Conservation (phyloP, 1,284 basidiomycete species). For the Ustilago loliicola region DNA sequence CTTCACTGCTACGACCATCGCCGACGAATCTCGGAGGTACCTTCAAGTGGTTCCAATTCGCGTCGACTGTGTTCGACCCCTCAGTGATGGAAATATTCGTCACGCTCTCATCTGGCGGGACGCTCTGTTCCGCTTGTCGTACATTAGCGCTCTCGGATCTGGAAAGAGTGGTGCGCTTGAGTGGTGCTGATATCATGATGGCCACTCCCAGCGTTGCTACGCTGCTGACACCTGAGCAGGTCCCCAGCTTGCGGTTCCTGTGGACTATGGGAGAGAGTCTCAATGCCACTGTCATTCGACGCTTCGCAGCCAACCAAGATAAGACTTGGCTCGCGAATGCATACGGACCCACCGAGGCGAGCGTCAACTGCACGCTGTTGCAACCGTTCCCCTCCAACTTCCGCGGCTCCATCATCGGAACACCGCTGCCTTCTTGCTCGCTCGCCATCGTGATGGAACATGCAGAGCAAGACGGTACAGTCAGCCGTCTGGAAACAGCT, state of each 20-base stretch:
- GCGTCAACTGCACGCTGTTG: slow-evolving; percentile 38
- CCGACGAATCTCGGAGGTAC: background rate
- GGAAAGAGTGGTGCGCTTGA: slow-evolving; percentile 18
- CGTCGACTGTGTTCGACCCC: slow-evolving; percentile 40
- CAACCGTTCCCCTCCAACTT: slow-evolving; percentile 22
- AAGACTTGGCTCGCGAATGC: slow-evolving; percentile 27
- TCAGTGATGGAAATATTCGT: slow-evolving; percentile 41
- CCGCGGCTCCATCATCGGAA: slow-evolving; percentile 33
- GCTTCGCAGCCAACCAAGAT: slow-evolving; percentile 13
- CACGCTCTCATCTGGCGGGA: slow-evolving; percentile 23
- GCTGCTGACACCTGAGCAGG: slow-evolving; percentile 13
- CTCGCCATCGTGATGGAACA: slow-evolving; percentile 16
- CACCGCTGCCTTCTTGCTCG: slow-evolving; percentile 23
- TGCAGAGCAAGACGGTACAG: too few relatives aligned
- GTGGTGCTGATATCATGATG: slow-evolving; percentile 40
- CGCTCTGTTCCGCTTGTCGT: slow-evolving; percentile 29
- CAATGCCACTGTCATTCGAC: slow-evolving; percentile 20
- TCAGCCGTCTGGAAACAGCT: background rate
- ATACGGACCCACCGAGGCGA: slow-evolving; percentile 37
- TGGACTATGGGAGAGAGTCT: slow-evolving; percentile 44
- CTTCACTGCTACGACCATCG: slow-evolving; percentile 6
- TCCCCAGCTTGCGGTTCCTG: slow-evolving; percentile 22
- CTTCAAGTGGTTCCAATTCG: slow-evolving; percentile 42
- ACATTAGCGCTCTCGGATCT: slow-evolving; percentile 29
- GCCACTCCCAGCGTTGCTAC: slow-evolving; percentile 37